These are phyloP conservation scores for Leishmania tarentolae DNA, from an alignment of 208 protist species.

Conservation along the genomic window DNA sequence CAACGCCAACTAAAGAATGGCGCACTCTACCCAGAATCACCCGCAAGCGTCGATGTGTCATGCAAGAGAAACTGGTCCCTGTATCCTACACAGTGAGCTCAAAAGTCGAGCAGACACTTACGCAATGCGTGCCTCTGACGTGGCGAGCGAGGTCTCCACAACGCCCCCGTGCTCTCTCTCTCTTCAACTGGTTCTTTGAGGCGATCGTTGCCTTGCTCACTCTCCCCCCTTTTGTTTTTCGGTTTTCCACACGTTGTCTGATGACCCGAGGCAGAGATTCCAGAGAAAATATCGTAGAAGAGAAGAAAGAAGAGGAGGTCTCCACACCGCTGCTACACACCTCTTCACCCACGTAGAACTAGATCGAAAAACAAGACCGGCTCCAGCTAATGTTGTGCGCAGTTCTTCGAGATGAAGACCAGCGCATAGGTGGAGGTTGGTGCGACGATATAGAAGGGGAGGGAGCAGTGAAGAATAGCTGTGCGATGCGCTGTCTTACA, in stretches of 20 bases:
- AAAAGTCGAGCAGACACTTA: not conserved
- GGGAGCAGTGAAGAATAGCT: too few relatives aligned
- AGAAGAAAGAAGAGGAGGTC: too few relatives aligned
- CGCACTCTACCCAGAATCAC: not conserved
- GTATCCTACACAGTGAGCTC: not conserved
- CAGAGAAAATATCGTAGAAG: too few relatives aligned
- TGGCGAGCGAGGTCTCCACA: not conserved
- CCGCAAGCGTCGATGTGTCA: not conserved
- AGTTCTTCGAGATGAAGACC: too few relatives aligned
- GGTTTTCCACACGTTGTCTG: not conserved
- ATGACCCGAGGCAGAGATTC: too few relatives aligned
- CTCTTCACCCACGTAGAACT: too few relatives aligned
- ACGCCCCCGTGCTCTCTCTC: not conserved
- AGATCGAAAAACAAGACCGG: too few relatives aligned
- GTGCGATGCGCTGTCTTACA: too few relatives aligned
- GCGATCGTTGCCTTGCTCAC: not conserved
- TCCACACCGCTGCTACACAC: too few relatives aligned
- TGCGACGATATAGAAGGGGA: too few relatives aligned
- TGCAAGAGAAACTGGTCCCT: not conserved
- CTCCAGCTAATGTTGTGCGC: too few relatives aligned
- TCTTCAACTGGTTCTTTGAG: not conserved
- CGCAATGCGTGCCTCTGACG: not conserved
- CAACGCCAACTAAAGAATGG: not conserved
- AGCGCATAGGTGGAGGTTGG: too few relatives aligned
- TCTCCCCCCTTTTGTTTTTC: not conserved